A percentile compares a stretch with the other conserved stretches of the same genome.
These are phyloP conservation scores for Carex cristatella DNA, from an alignment of 176 grass and related monocot species.

Conservation along the genomic window DNA sequence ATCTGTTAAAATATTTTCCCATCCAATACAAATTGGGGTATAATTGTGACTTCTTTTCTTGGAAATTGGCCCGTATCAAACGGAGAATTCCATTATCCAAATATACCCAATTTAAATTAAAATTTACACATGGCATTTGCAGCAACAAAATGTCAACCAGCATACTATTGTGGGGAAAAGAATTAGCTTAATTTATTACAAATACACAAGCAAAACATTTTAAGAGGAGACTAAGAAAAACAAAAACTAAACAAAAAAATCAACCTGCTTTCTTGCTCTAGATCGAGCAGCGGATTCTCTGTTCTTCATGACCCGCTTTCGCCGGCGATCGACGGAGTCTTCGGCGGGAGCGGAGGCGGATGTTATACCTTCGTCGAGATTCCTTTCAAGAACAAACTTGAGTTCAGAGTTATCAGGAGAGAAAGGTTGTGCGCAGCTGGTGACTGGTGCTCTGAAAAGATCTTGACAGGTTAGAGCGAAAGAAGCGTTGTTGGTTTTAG, in stretches of 20 bases:
- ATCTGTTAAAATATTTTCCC: no score
- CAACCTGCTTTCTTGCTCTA: constrained; percentile 20
- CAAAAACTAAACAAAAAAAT: neutral
- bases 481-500: neutral
- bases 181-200: neutral
- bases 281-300: constrained; percentile 22
- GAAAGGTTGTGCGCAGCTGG: neutral
- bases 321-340: neutral
- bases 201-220: neutral
- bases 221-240: neutral
- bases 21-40: neutral
- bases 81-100: neutral
- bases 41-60: neutral
- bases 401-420: neutral
- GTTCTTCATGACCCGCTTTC: constrained; percentile 2
- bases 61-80: neutral
- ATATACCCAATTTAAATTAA: neutral
- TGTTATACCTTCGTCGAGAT: neutral
- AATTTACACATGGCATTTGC: neutral
- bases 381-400: neutral
- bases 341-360: neutral
- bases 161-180: neutral
- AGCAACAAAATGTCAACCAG: no score
- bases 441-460: neutral
- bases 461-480: neutral